Evolutionary conservation across 2,329 filamentous ascomycete genomes (phyloP), one percentile per base, ranked within the genome.

Genomic region (Aureobasidium lini): DNA sequence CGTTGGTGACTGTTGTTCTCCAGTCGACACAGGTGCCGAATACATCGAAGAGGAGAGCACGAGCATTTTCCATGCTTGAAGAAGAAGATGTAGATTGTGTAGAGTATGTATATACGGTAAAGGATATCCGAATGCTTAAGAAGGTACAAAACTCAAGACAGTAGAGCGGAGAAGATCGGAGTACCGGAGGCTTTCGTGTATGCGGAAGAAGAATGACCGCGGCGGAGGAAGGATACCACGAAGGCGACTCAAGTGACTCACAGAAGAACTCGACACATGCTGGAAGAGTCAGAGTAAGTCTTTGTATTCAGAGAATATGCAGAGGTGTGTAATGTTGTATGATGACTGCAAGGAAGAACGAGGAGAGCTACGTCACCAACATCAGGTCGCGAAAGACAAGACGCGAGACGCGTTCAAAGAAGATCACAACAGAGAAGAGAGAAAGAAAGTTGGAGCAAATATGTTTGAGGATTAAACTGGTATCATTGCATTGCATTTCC

Each of bases 21-120:
- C 89, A 93, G 76, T 93, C 81, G 47, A 94, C 89, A 63, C 86
- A 84, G 1, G 90, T 94, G 64, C 88, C 88, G 71, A 92, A 91
- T 66, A 90, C 82, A 73, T 91, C 88, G 68, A 90, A 90, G 57
- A 85, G 79, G 36, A 91, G 76, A 7, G 82, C 87, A 64, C 84
- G 8, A 81, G 86, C 64, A 63, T 68, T 36, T 28, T 57, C 54
- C 54, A 57, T 57, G 16, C 9, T 15, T 56, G 11, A 11, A 16
- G 6, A 40, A 40, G 32, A 16, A 6, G 34, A 7, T 39, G 18
- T 5, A 39, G 28, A 8, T 15, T 31, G 34, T 4, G 11, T 23
- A 40, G 23, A 31, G 8, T 52, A 52, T 52, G 34, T 52, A 15
- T n/a, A n/a, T 36, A 32, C n/a, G 43, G 18, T 34, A 15, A 9